These are phyloP conservation scores for Taiwanofungus camphoratus DNA, from an alignment of 1,284 basidiomycete species.

Conservation along the genomic window DNA sequence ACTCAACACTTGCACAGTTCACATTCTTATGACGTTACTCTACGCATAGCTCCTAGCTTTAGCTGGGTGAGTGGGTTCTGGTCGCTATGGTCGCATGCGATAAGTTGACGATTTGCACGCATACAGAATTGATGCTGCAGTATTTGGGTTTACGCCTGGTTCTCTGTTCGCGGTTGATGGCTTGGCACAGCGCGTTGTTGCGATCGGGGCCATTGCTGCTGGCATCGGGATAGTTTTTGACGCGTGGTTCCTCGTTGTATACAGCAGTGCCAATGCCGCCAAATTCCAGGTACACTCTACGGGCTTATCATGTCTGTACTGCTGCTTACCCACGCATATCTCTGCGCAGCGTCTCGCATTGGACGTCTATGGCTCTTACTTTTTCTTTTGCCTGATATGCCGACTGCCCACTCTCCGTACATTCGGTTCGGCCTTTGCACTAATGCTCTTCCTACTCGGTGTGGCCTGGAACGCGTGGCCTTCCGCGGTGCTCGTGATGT, in stretches of 20 bases:
- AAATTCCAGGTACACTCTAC: slow-evolving; percentile 45
- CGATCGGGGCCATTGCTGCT: slow-evolving; percentile 49
- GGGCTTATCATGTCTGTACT: no score
- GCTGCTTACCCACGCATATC: background rate
- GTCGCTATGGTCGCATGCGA: background rate
- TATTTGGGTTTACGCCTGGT: slow-evolving; percentile 54
- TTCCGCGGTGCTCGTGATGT: slow-evolving; percentile 50
- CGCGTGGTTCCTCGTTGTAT: slow-evolving; percentile 58
- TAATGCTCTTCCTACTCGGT: slow-evolving; percentile 52
- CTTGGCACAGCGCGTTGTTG: slow-evolving; percentile 42
- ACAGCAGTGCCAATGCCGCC: slow-evolving; percentile 37
- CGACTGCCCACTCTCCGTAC: slow-evolving; percentile 56
- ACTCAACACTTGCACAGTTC: background rate
- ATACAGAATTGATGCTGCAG: slow-evolving; percentile 30
- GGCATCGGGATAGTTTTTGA: slow-evolving; percentile 56
- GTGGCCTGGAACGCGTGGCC: slow-evolving; percentile 62
- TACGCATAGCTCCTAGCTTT: slow-evolving; percentile 24
- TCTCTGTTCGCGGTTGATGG: slow-evolving; percentile 42
- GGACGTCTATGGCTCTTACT: slow-evolving; percentile 53
- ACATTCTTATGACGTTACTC: background rate
- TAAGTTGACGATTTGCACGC: background rate
- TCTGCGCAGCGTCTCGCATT: slow-evolving; percentile 32
- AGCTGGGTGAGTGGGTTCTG: slow-evolving; percentile 17
- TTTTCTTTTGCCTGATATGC: slow-evolving; percentile 62
- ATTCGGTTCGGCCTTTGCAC: slow-evolving; percentile 43